Percentiles rank a stretch among this genome's conserved stretches.
phyloP scores from a whole-genome alignment of 2,329 filamentous ascomycete genomes.

The Periconia sp. region DNA sequence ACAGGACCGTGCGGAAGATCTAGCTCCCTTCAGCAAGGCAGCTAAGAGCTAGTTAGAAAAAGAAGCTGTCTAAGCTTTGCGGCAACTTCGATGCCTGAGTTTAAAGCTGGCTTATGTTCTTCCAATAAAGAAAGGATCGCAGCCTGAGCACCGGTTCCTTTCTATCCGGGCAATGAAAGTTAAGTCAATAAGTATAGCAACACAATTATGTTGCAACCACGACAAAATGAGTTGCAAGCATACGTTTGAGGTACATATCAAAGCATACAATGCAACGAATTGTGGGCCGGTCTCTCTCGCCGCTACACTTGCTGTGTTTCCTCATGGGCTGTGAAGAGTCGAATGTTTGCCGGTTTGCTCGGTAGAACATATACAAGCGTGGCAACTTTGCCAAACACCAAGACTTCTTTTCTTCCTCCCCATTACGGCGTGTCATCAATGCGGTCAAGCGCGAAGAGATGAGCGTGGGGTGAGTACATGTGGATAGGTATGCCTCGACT shows the following conservation, averaged over 20 bases:
- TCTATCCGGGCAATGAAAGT: background rate
- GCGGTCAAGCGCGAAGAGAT: background rate
- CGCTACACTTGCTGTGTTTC: no score
- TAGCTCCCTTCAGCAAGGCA: conserved; percentile 6
- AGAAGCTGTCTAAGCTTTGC: background rate
- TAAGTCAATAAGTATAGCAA: background rate
- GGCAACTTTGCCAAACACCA: background rate
- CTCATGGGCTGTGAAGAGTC: no score
- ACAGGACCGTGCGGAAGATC: conserved; percentile 12
- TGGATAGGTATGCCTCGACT: background rate
- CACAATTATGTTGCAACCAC: background rate
- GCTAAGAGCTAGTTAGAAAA: background rate
- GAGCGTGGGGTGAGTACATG: no score
- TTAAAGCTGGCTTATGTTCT: no score
- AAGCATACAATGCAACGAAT: no score
- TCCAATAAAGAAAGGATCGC: background rate
- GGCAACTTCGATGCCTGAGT: background rate
- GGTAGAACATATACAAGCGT: background rate
- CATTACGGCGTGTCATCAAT: background rate
- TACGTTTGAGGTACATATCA: no score
- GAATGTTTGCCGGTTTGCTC: no score
- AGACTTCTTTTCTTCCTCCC: background rate
- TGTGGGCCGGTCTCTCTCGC: no score
- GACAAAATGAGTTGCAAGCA: background rate
- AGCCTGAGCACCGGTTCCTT: background rate